Conservation (phyloP, 2,329 filamentous ascomycete genomes). For the Cadophora sp. region DNA sequence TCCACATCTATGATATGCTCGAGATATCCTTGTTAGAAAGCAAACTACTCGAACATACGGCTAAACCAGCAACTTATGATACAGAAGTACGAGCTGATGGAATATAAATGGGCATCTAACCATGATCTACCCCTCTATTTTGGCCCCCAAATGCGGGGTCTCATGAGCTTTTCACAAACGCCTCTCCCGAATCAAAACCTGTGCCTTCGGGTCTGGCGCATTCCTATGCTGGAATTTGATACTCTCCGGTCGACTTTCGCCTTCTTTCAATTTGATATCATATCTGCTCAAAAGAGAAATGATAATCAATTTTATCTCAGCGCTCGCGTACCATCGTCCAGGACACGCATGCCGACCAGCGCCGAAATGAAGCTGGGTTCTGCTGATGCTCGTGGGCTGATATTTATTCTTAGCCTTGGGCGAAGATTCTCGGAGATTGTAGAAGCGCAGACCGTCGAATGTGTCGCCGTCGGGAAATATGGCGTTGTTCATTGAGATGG, state of each 20-base stretch:
- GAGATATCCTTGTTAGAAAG: no score
- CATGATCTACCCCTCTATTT: no score
- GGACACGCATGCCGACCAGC: conserved; percentile 26
- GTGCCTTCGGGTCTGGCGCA: conserved; percentile 12
- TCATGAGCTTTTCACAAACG: no score
- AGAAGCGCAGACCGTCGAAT: conserved; percentile 28
- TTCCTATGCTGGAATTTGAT: conserved; percentile 16
- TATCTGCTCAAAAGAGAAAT: conserved; percentile 16
- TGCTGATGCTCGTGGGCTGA: conserved; percentile 14
- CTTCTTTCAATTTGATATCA: conserved; percentile 27
- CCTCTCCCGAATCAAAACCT: conserved; percentile 20
- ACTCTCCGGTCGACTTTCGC: conserved; percentile 21
- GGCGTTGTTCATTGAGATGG: conserved; percentile 3
- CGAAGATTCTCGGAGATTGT: conserved; percentile 16
- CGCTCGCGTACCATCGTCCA: conserved; percentile 29
- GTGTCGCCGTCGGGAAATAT: conserved; percentile 12
- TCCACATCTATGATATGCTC: no score
- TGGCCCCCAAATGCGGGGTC: no score
- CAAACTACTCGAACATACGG: no score
- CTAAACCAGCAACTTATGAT: no score
- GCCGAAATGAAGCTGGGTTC: conserved; percentile 23
- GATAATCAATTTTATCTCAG: conserved; percentile 27
- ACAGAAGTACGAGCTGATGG: no score
- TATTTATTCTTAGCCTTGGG: conserved; percentile 15
- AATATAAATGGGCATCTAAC: no score